Conservation (phyloP, 306 rosid species). For the Cicer cuneatum region DNA sequence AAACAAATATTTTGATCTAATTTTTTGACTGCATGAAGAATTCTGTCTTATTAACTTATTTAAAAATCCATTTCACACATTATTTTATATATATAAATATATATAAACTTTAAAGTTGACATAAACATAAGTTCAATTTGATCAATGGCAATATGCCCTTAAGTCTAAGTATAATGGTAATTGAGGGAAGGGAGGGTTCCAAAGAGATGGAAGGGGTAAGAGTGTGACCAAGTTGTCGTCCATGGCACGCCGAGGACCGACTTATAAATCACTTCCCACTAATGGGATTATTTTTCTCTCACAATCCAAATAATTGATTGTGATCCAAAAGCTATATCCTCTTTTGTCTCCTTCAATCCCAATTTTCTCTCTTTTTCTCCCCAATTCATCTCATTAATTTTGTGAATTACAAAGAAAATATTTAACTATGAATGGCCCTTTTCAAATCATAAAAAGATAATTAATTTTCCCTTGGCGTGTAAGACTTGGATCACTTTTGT, state of each 20-base stretch:
- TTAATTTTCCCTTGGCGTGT: conserved; percentile 65
- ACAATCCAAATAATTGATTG: conserved; percentile 62
- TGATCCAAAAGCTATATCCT: conserved; percentile 52
- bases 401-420: conserved; percentile 44
- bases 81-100: too few relatives aligned
- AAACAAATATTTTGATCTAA: too few relatives aligned
- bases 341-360: conserved; percentile 54
- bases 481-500: conserved; percentile 39
- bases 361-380: conserved; percentile 33
- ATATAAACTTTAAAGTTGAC: too few relatives aligned
- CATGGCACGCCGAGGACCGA: conserved; percentile 68
- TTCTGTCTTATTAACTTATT: too few relatives aligned
- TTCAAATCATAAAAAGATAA: conserved; percentile 56
- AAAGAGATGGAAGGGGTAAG: conserved; percentile 33
- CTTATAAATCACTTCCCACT: conserved; percentile 49
- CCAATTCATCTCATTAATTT: conserved; percentile 38
- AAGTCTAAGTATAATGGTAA: neutral
- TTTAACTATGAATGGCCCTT: conserved; percentile 34
- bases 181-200: conserved; percentile 38
- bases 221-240: conserved; percentile 57
- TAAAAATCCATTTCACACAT: too few relatives aligned
- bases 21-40: too few relatives aligned
- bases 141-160: conserved; percentile 14
- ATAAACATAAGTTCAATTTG: neutral
- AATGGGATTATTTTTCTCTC: conserved; percentile 32